A percentile compares a stretch with the other conserved stretches of the same genome.
Evolutionary conservation across 2,329 filamentous ascomycete genomes (phyloP).

Genomic region (Clonostachys chloroleuca): DNA sequence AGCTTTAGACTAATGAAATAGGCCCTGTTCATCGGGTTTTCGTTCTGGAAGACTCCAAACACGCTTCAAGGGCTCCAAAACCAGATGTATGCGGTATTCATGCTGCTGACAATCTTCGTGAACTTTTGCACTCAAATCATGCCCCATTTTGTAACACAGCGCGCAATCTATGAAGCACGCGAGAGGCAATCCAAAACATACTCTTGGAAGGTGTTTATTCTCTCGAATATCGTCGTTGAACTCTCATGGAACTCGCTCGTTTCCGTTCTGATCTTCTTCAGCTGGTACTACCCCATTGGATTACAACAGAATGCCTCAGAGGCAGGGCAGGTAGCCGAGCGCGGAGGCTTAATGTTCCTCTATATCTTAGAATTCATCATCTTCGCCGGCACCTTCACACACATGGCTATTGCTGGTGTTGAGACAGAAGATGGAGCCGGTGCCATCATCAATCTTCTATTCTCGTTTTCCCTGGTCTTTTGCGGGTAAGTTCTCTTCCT

Average conservation of each 20-base stretch:
- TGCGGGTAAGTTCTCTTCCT: slow-evolving; percentile 18
- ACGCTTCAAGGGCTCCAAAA: slow-evolving; percentile 67
- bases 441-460: not conserved
- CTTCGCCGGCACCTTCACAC: not conserved
- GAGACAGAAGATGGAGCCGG: slow-evolving; percentile 9
- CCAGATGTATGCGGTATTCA: slow-evolving; percentile 68
- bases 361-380: not conserved
- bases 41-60: slow-evolving; percentile 66
- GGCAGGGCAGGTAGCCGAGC: slow-evolving; percentile 40
- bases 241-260: slow-evolving; percentile 4
- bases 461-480: slow-evolving; percentile 1
- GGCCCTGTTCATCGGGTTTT: slow-evolving; percentile 76
- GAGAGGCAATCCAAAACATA: slow-evolving; percentile 65
- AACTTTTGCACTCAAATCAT: slow-evolving; percentile 64
- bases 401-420: slow-evolving; percentile 52
- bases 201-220: slow-evolving; percentile 64
- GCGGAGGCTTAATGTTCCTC: not conserved
- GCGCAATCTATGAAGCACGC: slow-evolving; percentile 65
- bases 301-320: slow-evolving; percentile 53
- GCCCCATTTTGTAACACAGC: slow-evolving; percentile 23
- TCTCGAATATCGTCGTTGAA: slow-evolving; percentile 28
- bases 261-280: slow-evolving; percentile 38
- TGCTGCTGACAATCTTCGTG: slow-evolving; percentile 62
- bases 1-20: slow-evolving; percentile 12
- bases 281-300: slow-evolving; percentile 67